phyloP scores from a whole-genome alignment of 192 early-diverging fungal species.

The Rhizophagus sp. region DNA sequence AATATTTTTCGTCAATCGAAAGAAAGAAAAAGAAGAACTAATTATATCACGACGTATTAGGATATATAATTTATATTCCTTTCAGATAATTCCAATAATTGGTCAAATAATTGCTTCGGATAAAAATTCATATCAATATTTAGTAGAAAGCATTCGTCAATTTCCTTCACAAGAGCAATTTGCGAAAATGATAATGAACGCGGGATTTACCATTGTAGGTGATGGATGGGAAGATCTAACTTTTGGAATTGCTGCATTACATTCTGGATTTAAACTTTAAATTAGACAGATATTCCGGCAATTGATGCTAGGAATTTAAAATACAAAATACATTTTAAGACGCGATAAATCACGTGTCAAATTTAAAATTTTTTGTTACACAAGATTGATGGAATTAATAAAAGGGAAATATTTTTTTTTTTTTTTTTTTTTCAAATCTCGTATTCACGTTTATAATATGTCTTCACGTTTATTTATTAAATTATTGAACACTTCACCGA shows the following conservation, averaged over 20 bases:
- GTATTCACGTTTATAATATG: background rate
- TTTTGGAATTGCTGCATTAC: slow-evolving; percentile 97
- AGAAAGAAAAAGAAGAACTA: background rate
- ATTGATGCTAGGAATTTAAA: too few relatives aligned
- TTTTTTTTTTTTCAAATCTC: too few relatives aligned
- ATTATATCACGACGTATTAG: slow-evolving; percentile 32
- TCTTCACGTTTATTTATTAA: background rate
- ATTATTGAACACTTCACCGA: background rate
- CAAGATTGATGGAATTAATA: too few relatives aligned
- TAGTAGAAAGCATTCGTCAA: slow-evolving; percentile 94
- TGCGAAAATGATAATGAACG: slow-evolving; percentile 85
- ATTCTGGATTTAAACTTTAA: slow-evolving; percentile 91
- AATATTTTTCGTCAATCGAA: too few relatives aligned
- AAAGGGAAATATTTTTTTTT: too few relatives aligned
- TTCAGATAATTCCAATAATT: slow-evolving; percentile 88
- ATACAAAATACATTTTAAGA: background rate
- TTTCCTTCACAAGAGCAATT: slow-evolving; percentile 92
- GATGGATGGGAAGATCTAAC: slow-evolving; percentile 92
- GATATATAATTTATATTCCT: slow-evolving; percentile 91
- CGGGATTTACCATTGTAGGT: slow-evolving; percentile 88
- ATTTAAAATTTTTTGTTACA: background rate
- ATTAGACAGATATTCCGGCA: too few relatives aligned
- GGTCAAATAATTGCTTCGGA: slow-evolving; percentile 89
- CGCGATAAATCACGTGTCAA: too few relatives aligned
- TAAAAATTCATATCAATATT: slow-evolving; percentile 92